phyloP scores from a whole-genome alignment of 2,329 filamentous ascomycete species.

The Pseudopithomyces chartarum region DNA sequence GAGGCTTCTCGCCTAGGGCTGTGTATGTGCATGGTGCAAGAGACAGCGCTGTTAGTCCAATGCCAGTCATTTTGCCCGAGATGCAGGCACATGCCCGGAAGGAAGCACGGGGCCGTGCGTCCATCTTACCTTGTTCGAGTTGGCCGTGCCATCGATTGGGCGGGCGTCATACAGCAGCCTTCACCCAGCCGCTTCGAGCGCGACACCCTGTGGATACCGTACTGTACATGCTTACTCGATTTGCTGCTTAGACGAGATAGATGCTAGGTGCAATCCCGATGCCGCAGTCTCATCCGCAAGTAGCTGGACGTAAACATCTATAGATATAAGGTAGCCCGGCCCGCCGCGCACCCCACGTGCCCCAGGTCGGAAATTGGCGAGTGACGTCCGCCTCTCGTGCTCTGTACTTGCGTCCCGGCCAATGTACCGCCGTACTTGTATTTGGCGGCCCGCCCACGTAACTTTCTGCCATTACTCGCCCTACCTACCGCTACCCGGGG shows the following conservation, averaged over 20 bases:
- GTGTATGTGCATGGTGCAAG: no score
- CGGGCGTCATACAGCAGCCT: not conserved
- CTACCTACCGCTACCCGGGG: not conserved
- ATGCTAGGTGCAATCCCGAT: not conserved
- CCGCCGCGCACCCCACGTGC: not conserved
- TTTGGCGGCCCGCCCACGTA: not conserved
- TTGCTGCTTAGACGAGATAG: no score
- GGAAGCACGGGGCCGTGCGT: not conserved
- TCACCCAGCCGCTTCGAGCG: not conserved
- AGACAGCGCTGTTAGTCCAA: no score
- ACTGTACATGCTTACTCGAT: no score
- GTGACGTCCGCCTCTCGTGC: conserved; percentile 2
- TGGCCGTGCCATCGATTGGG: not conserved
- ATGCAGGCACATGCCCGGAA: not conserved
- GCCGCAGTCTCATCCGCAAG: not conserved
- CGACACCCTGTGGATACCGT: not conserved
- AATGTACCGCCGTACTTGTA: not conserved
- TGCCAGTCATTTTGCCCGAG: not conserved
- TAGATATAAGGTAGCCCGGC: not conserved
- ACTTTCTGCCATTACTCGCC: not conserved
- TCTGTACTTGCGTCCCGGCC: no score
- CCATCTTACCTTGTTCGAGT: not conserved
- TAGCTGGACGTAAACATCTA: no score
- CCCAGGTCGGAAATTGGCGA: not conserved
- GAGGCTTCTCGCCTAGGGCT: no score